These are phyloP conservation scores for Acacia acuminata DNA, from an alignment of 306 rosid genomes.

Conservation along the genomic window DNA sequence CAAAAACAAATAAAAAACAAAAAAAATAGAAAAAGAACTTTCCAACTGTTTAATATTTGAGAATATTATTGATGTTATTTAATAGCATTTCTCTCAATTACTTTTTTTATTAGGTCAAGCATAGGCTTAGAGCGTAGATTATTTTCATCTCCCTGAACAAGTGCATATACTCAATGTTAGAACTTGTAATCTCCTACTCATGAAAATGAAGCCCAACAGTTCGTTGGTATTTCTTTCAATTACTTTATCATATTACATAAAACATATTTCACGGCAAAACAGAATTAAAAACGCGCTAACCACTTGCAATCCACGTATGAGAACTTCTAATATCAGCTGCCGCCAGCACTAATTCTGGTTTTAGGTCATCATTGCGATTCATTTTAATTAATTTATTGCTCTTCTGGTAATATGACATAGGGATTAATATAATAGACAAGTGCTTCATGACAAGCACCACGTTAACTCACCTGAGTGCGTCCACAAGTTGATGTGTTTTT, in stretches of 20 bases:
- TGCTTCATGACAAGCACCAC: slow-evolving; percentile 22
- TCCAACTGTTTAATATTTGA: neutral
- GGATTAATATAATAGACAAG: neutral
- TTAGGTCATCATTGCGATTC: neutral
- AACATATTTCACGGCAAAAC: neutral
- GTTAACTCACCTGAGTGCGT: neutral
- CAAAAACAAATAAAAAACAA: neutral
- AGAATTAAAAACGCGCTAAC: neutral
- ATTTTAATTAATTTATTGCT: neutral
- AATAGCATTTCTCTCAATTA: neutral
- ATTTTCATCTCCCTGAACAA: no score
- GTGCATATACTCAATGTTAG: no score
- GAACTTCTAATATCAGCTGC: neutral
- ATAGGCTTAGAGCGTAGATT: no score
- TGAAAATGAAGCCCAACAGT: no score
- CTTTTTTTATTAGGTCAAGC: no score
- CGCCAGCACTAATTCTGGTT: neutral
- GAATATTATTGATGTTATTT: neutral
- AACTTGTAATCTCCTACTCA: no score
- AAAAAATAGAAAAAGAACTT: neutral
- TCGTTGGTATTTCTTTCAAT: neutral
- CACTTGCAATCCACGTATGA: neutral
- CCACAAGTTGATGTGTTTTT: neutral
- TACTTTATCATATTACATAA: neutral
- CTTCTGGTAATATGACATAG: neutral